Evolutionary conservation across 2,329 filamentous ascomycete genomes (phyloP).

Genomic region (Claviceps fusiformis): DNA sequence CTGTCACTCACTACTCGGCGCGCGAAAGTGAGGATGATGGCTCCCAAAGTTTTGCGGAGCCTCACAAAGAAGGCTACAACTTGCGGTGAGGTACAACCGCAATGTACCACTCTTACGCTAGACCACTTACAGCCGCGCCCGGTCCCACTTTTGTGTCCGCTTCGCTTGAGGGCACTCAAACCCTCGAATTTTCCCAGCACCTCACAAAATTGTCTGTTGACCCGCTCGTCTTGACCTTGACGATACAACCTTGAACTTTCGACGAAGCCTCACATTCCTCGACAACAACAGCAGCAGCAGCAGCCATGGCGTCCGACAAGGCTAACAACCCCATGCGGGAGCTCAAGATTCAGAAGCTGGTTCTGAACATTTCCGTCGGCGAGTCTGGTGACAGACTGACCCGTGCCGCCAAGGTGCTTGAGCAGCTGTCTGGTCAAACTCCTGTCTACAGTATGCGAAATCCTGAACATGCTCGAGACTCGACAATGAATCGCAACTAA

Average conservation of each 20-base stretch:
- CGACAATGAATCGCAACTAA: constrained; percentile 7
- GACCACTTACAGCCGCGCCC: constrained; percentile 1
- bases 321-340: constrained; percentile 97
- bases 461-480: not conserved
- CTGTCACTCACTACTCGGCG: constrained; percentile 26
- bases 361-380: constrained; percentile 98
- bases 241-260: constrained; percentile 13
- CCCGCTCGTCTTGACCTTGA: constrained; percentile 9
- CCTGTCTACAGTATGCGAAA: constrained; percentile 82
- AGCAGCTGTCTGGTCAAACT: constrained; percentile 98
- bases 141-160: constrained; percentile 12
- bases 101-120: constrained; percentile 19
- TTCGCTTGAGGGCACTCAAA: constrained; percentile 26
- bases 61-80: constrained; percentile 25
- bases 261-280: constrained; percentile 23
- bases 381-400: constrained; percentile 99
- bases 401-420: constrained; percentile 98
- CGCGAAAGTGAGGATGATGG: constrained; percentile 23
- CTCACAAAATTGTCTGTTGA: constrained; percentile 22
- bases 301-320: constrained; percentile 58
- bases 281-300: constrained; percentile 24
- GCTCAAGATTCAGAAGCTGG: constrained; percentile 98
- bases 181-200: constrained; percentile 24
- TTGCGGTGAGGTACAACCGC: constrained; percentile 15
- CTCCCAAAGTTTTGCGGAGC: constrained; percentile 33